Evolutionary conservation across 305 asterid species (phyloP).

Genomic region (Fraxinus velutina): DNA sequence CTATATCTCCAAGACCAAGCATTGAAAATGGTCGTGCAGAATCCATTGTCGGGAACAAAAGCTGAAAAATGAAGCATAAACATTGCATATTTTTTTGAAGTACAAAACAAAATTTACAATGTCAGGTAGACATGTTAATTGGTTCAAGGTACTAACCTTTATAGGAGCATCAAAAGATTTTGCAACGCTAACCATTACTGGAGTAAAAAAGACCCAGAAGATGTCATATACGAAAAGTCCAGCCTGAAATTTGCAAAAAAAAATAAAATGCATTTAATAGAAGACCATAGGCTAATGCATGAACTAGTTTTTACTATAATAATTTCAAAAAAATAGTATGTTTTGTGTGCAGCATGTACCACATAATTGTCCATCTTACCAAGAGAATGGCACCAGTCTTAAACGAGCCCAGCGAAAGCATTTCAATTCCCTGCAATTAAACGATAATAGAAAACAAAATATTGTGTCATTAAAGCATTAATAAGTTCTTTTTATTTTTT

Average conservation of each 20-base stretch:
- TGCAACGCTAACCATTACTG: slow-evolving; percentile 90
- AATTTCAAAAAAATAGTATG: background rate
- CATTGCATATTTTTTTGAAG: background rate
- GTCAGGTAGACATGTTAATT: slow-evolving; percentile 10
- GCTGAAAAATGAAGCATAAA: slow-evolving; percentile 35
- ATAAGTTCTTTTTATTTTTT: background rate
- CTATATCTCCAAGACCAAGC: slow-evolving; percentile 98
- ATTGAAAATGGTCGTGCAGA: slow-evolving; percentile 83
- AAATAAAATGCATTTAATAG: background rate
- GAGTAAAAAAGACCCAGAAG: slow-evolving; percentile 91
- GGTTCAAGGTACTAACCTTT: slow-evolving; percentile 45
- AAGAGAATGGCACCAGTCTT: slow-evolving; percentile 94
- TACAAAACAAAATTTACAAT: background rate
- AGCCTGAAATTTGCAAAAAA: slow-evolving; percentile 46
- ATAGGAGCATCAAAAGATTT: slow-evolving; percentile 88
- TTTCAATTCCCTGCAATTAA: slow-evolving; percentile 79
- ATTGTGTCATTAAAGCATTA: background rate
- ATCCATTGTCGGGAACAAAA: slow-evolving; percentile 64
- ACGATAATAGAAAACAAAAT: background rate
- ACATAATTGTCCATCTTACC: slow-evolving; percentile 41
- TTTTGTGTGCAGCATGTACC: background rate
- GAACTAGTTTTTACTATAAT: background rate
- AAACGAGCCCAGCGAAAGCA: slow-evolving; percentile 99
- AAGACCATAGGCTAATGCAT: slow-evolving; percentile 2
- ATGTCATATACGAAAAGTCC: slow-evolving; percentile 84